Evolutionary conservation across 495 filamentous ascomycete genomes (phyloP).

Genomic region (Daldinia caldariorum): DNA sequence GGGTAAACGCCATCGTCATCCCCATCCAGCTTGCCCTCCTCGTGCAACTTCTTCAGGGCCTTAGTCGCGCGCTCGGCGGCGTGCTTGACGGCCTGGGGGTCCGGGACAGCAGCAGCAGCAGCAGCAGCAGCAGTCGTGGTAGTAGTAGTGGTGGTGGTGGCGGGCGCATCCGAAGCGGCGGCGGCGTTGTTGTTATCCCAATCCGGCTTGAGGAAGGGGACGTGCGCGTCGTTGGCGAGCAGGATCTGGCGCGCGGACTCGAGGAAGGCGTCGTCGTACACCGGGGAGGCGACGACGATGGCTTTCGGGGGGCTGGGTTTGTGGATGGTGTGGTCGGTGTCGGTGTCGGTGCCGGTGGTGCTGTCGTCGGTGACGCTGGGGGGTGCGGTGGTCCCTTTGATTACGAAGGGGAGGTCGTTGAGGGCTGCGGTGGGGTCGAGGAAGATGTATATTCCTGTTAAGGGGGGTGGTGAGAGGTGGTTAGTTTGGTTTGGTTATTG

Average conservation of each 20-base stretch:
- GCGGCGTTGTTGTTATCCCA: background rate
- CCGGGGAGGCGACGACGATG: conserved; percentile 13
- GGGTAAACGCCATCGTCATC: conserved; percentile 25
- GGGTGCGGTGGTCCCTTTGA: background rate
- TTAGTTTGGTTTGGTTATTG: background rate
- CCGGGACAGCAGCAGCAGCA: background rate
- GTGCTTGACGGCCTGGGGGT: background rate
- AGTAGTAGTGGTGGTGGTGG: too few relatives aligned
- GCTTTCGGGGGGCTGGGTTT: background rate
- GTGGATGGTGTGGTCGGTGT: too few relatives aligned
- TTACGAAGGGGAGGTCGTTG: conserved; percentile 19
- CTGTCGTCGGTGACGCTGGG: conserved; percentile 17
- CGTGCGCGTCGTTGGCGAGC: conserved; percentile 8
- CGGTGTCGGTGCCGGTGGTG: too few relatives aligned
- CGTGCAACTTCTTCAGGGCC: conserved; percentile 28
- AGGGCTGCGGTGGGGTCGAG: conserved; percentile 20
- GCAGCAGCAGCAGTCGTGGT: too few relatives aligned
- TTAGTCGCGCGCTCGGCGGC: conserved; percentile 11
- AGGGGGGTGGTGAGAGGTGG: background rate
- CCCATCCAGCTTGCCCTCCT: conserved; percentile 35
- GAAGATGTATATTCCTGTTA: conserved; percentile 27
- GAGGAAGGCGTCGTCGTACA: conserved; percentile 32
- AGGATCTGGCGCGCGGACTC: conserved; percentile 13
- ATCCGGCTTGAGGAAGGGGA: conserved; percentile 31
- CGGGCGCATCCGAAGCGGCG: too few relatives aligned